Evolutionary conservation across 31 red algal genomes (phyloP), one percentile per base, ranked within the genome.

Genomic region (Odonthalia washingtoniensis): DNA sequence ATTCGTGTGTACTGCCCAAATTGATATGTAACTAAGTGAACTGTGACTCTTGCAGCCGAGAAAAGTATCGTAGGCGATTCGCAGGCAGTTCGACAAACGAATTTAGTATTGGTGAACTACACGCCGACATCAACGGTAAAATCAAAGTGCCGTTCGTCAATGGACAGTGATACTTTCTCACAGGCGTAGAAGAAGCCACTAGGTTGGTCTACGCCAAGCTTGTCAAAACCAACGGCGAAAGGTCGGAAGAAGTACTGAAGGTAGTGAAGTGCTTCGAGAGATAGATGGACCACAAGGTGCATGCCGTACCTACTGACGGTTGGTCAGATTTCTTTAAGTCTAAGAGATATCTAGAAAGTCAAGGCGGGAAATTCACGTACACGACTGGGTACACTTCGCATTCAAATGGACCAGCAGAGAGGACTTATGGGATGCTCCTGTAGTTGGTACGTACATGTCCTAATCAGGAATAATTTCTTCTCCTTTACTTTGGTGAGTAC

Each of bases 91-190:
- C 83, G 33, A 83, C 77, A n/a, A 83, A 77, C 27, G 79, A 63
- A 63, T 44, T 0, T 24, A 68, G 34, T 17, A n/a, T 67, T 26
- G 88, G 88, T 31, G 17, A 36, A 4, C 42, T 83, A n/a, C 88
- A 90, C 57, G 64, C 72, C 14, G 88, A 90, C 62, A 46, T 68
- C 0, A 67, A 64, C 0, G 79, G 88, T 3, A 37, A 65, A 75
- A 69, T 90, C 4, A 43, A 83, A 31, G 41, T 70, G 14, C n/a
- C 14, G 17, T 65, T 70, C 0, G 32, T 30, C 14, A 61, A 82
- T 43, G 65, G 41, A 2, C 40, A 64, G 0, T 16, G 46, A 1
- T 90, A 90, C 21, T 83, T 90, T 45, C 46, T 70, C 52, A 90
- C 88, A 5, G 53, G 77, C 32, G 70, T 83, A 6, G 79, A 90